Conservation (phyloP, 305 asterid species). For the Fraxinus dipetala region DNA sequence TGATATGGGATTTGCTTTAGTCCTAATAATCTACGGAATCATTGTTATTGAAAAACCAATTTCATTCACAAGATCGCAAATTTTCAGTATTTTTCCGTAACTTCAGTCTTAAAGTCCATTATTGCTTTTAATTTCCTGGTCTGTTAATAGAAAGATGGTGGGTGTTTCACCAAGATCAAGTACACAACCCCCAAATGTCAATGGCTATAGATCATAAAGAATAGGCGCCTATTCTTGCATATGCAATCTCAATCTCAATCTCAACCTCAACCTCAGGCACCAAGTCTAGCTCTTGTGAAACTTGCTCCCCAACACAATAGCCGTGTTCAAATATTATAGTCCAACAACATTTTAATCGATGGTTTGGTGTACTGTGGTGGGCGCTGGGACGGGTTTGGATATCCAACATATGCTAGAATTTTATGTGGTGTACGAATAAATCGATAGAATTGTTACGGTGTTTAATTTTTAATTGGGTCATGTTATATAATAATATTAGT, state of each 20-base stretch:
- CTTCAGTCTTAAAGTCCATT: constrained; percentile 23
- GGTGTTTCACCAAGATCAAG: constrained; percentile 7
- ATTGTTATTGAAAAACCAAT: not conserved
- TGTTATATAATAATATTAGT: too few relatives aligned
- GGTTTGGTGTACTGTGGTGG: too few relatives aligned
- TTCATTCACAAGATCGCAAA: not conserved
- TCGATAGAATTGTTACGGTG: too few relatives aligned
- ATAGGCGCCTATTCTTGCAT: too few relatives aligned
- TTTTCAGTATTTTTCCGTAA: not conserved
- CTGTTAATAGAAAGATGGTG: constrained; percentile 42
- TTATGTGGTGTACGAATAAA: not conserved
- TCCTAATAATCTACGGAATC: not conserved
- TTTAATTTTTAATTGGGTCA: too few relatives aligned
- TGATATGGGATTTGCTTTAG: not conserved
- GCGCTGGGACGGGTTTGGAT: not conserved
- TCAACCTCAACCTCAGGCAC: not conserved
- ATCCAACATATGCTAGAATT: not conserved
- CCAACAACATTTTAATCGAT: constrained; percentile 33
- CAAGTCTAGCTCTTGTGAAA: constrained; percentile 29
- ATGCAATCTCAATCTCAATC: constrained; percentile 7
- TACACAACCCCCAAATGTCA: too few relatives aligned
- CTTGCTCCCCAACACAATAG: constrained; percentile 27
- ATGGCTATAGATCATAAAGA: too few relatives aligned
- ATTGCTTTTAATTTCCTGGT: constrained; percentile 20
- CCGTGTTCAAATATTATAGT: constrained; percentile 31